A percentile compares a stretch with the other conserved stretches of the same genome.
phyloP scores from a whole-genome alignment of 768 basidiomycete genomes.

The Candolleomyces eurysporus region DNA sequence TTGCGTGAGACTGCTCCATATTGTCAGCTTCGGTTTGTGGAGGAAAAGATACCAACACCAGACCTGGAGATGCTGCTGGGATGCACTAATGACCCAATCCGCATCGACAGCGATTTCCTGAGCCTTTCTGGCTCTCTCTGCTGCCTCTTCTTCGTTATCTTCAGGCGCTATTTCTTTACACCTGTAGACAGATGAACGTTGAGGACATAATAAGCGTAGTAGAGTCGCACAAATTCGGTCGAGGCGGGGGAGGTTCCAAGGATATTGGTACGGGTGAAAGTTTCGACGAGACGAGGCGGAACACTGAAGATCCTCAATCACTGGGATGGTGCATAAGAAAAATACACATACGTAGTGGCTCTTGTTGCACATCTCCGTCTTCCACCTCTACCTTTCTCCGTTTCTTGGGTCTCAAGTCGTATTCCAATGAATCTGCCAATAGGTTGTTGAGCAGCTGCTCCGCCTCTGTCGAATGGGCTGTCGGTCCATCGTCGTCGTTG shows the following conservation, averaged over 20 bases:
- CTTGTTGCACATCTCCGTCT: slow-evolving; percentile 6
- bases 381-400: slow-evolving; percentile 10
- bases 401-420: neutral
- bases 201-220: neutral
- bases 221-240: slow-evolving; percentile 31
- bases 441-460: neutral
- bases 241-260: slow-evolving; percentile 41
- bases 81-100: slow-evolving; percentile 24
- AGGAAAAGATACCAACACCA: slow-evolving; percentile 8
- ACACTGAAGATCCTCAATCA: slow-evolving; percentile 29
- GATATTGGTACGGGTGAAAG: slow-evolving; percentile 37
- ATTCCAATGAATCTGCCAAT: neutral
- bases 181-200: neutral
- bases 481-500: slow-evolving; percentile 10
- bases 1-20: neutral
- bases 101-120: slow-evolving; percentile 33
- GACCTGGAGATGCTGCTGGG: slow-evolving; percentile 14
- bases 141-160: slow-evolving; percentile 44
- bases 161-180: slow-evolving; percentile 45
- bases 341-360: slow-evolving; percentile 15
- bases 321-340: slow-evolving; percentile 5
- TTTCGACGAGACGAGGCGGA: slow-evolving; percentile 47
- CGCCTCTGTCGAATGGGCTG: neutral
- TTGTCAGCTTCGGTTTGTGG: neutral
- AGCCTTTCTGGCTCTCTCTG: slow-evolving; percentile 32